Evolutionary conservation across 2,329 filamentous ascomycete genomes (phyloP), one percentile per base, ranked within the genome.

Genomic region (Microcyclospora tardicrescens): DNA sequence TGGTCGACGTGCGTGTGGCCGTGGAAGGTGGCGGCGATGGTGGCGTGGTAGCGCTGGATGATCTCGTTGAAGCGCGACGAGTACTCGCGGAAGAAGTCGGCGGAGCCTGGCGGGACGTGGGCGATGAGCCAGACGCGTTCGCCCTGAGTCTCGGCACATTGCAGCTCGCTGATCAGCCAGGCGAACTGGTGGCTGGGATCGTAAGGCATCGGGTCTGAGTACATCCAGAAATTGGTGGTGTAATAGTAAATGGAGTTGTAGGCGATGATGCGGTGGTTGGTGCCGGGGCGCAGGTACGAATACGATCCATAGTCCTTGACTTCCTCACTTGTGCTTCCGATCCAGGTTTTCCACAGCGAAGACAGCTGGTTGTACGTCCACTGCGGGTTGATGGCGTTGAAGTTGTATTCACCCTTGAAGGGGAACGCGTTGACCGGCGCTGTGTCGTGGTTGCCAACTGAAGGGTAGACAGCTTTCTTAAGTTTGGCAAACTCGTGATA

Each of bases 161-260:
- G 63, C 0, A 78, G 65, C 48, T 77, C 68, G 3, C 48, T 38
- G 5, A 72, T 66, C 6, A 77, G 61, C 69, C 72, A 76, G 12
- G 61, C 56, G 3, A 77, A 59, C 50, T 75, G 67, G 10, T 61
- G 61, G 49, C 65, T 65, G 2, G 72, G 72, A 48, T 76, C 72
- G 10, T 53, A 54, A 34, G 68, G 56, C 60, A 72, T 67, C 1
- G 63, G 59, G 34, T 67, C 61, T 43, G 68, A 61, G 47, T 73
- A 77, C 28, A 72, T 53, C 58, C 67, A 71, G 51, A 70, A 73
- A 59, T 78, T 77, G 43, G 66, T 57, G n/a, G 63, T 65, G 53
- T 77, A 77, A 57, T 70, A 75, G 43, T 75, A 55, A 52, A 76
- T 73, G 13, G 71, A 75, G 60, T 73, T 76, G 47, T 77, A 60